These are phyloP conservation scores for Mesembryanthemum crystallinum DNA, from an alignment of 148 eudicot genomes.

Conservation along the genomic window DNA sequence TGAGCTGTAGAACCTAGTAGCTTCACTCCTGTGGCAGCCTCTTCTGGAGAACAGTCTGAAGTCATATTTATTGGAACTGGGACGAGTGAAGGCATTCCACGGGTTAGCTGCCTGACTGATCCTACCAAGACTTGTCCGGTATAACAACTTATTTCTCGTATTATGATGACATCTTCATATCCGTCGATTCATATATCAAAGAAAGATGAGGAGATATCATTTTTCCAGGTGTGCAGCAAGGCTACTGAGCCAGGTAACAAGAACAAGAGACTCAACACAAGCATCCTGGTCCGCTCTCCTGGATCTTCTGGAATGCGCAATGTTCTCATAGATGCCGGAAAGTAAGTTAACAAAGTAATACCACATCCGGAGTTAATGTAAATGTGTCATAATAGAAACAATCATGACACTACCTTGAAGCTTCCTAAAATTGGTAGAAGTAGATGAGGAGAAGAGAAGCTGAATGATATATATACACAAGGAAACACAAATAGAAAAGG, in stretches of 20 bases:
- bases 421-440: background rate
- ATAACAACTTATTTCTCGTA: conserved; percentile 11
- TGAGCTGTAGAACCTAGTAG: conserved; percentile 45
- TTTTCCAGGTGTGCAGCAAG: conserved; percentile 74
- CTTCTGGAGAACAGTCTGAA: conserved; percentile 50
- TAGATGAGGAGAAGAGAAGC: background rate
- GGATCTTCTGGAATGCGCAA: conserved; percentile 57
- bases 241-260: conserved; percentile 71
- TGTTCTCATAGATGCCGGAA: conserved; percentile 94
- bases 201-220: conserved; percentile 16
- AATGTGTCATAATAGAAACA: background rate
- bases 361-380: background rate
- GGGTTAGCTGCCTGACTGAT: conserved; percentile 95
- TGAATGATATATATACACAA: background rate
- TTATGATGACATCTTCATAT: background rate
- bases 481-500: no score
- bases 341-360: conserved; percentile 40
- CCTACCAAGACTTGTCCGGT: conserved; percentile 70
- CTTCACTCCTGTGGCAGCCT: conserved; percentile 29
- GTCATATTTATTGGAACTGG: conserved; percentile 94
- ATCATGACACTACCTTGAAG: conserved; percentile 1
- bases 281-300: conserved; percentile 63
- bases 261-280: conserved; percentile 89
- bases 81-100: conserved; percentile 98
- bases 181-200: background rate